These are phyloP conservation scores for Spathaspora arborariae DNA, from an alignment of 805 yeast species.

Conservation along the genomic window DNA sequence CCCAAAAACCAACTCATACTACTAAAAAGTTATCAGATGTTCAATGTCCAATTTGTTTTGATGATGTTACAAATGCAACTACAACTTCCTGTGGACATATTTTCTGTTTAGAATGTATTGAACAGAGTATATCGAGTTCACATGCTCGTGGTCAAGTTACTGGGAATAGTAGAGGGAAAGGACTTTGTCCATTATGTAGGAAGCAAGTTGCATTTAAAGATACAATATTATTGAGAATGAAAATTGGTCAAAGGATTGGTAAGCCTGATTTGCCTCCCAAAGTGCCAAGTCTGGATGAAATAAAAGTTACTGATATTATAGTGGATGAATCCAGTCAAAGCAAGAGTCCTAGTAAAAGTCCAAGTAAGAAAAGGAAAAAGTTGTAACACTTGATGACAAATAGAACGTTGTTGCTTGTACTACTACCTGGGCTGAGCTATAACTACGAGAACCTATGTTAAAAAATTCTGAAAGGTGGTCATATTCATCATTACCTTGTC, in stretches of 20 bases:
- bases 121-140: slow-evolving; percentile 36
- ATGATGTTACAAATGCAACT: slow-evolving; percentile 36
- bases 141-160: slow-evolving; percentile 41
- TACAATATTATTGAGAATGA: slow-evolving; percentile 23
- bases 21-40: slow-evolving; percentile 32
- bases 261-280: slow-evolving; percentile 13
- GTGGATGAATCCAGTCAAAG: background rate
- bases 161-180: slow-evolving; percentile 29
- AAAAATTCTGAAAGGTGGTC: background rate
- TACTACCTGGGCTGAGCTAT: background rate
- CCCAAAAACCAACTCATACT: slow-evolving; percentile 15
- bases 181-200: slow-evolving; percentile 43
- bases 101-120: slow-evolving; percentile 41
- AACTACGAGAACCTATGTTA: no score
- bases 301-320: background rate
- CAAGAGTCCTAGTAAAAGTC: no score
- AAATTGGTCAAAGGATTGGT: slow-evolving; percentile 10
- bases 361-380: background rate
- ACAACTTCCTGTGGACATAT: slow-evolving; percentile 42
- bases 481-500: no score
- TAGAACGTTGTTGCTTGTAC: background rate
- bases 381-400: background rate
- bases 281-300: background rate
- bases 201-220: slow-evolving; percentile 37
- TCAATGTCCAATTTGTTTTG: slow-evolving; percentile 44